Conservation (phyloP, 768 basidiomycete species). For the Russula emetica region DNA sequence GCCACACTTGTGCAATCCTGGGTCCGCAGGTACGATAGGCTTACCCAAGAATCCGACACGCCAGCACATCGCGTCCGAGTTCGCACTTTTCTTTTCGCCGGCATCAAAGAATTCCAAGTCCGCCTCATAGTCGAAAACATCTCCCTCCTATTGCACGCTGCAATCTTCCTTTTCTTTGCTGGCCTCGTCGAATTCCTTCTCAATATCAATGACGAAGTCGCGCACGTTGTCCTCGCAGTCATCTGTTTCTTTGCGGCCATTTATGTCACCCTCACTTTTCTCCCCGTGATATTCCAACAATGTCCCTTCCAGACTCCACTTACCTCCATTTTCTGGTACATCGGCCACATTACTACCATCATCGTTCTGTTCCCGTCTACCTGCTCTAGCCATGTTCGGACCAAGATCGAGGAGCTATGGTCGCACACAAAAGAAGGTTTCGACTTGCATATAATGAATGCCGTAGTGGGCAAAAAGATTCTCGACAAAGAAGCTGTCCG, state of each 20-base stretch:
- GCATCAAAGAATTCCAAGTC: slow-evolving; percentile 1
- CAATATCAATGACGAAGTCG: slow-evolving; percentile 1
- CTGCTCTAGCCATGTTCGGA: neutral
- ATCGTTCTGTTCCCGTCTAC: neutral
- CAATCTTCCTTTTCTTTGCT: slow-evolving; percentile 8
- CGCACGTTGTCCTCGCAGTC: neutral
- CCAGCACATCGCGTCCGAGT: slow-evolving; percentile 12
- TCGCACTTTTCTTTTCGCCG: slow-evolving; percentile 12
- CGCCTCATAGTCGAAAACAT: slow-evolving; percentile 13
- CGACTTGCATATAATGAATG: neutral
- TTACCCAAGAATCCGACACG: neutral
- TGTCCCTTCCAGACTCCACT: slow-evolving; percentile 10
- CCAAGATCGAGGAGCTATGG: neutral
- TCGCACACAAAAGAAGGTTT: neutral
- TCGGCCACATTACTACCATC: neutral
- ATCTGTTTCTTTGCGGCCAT: neutral
- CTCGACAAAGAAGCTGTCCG: neutral
- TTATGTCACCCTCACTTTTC: neutral
- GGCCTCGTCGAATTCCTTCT: slow-evolving; percentile 11
- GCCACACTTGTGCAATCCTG: slow-evolving; percentile 23
- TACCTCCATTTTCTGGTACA: slow-evolving; percentile 6
- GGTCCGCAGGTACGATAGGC: slow-evolving; percentile 15
- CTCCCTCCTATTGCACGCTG: neutral
- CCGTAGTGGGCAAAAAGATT: neutral
- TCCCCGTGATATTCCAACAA: neutral